A percentile compares a stretch with the other conserved stretches of the same genome.
Evolutionary conservation across 495 filamentous ascomycete genomes (phyloP).

Genomic region (Stereocaulon alpinum): DNA sequence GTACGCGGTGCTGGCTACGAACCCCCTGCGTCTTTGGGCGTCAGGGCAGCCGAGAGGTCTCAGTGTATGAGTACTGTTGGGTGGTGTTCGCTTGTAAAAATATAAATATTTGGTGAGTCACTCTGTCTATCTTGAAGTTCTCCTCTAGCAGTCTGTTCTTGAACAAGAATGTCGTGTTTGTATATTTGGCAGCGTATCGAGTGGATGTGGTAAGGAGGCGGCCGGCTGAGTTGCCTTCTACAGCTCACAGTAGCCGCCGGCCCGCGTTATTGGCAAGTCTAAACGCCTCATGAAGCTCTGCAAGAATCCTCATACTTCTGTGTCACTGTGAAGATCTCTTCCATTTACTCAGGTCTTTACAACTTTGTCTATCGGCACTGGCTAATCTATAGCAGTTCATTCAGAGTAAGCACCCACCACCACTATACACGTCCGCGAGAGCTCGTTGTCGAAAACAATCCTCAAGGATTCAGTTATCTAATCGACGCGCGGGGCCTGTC

Average conservation of each 20-base stretch:
- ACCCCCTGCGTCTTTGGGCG: no score
- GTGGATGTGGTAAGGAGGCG: neutral
- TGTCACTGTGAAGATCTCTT: neutral
- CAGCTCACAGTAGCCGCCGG: neutral
- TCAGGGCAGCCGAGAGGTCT: no score
- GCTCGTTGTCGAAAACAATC: neutral
- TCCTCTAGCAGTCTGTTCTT: neutral
- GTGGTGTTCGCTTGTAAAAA: no score
- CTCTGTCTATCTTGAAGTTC: no score
- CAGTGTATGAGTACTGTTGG: no score
- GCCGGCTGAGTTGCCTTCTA: no score
- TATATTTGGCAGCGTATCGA: neutral
- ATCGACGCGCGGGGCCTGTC: neutral
- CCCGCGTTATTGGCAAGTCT: neutral
- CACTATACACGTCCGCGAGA: neutral
- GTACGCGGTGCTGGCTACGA: no score
- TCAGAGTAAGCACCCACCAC: neutral
- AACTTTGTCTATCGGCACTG: neutral
- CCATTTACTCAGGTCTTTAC: no score
- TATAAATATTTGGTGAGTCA: no score
- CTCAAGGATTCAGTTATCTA: neutral
- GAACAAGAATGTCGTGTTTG: neutral
- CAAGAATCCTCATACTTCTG: neutral
- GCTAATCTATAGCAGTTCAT: neutral
- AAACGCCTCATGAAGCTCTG: neutral